A percentile compares a stretch with the other conserved stretches of the same genome.
These are phyloP conservation scores for Corymbia calophylla DNA, from an alignment of 441 rosid species.

Conservation along the genomic window DNA sequence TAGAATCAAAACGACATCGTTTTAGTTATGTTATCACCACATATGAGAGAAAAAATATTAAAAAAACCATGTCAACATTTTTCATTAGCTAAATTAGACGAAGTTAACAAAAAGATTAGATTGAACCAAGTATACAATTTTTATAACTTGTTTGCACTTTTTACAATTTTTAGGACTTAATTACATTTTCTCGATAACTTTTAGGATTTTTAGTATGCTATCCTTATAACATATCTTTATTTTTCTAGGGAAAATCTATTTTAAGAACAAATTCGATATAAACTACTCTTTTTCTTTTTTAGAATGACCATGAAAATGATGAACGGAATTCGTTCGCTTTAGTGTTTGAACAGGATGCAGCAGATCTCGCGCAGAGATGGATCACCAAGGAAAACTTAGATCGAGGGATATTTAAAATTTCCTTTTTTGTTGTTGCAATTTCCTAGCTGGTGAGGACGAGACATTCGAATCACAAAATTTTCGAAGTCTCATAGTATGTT, in stretches of 20 bases:
- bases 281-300: background rate
- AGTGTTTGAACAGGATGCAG: background rate
- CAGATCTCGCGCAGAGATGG: background rate
- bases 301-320: background rate
- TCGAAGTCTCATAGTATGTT: background rate
- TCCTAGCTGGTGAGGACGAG: background rate
- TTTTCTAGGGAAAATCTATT: background rate
- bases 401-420: background rate
- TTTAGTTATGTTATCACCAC: background rate
- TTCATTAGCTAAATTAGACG: background rate
- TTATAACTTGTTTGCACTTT: too few relatives aligned
- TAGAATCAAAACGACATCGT: too few relatives aligned
- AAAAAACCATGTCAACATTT: fast-evolving
- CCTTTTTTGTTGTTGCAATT: background rate
- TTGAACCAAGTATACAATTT: too few relatives aligned
- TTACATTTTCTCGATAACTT: background rate
- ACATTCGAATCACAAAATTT: background rate
- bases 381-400: background rate
- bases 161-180: too few relatives aligned
- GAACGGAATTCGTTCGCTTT: background rate
- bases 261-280: background rate
- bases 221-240: too few relatives aligned
- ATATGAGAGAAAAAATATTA: too few relatives aligned
- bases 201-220: too few relatives aligned
- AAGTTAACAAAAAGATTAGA: fast-evolving